Evolutionary conservation across 2,329 filamentous ascomycete genomes (phyloP), one percentile per base, ranked within the genome.

Genomic region (Dactylonectria estremocensis): DNA sequence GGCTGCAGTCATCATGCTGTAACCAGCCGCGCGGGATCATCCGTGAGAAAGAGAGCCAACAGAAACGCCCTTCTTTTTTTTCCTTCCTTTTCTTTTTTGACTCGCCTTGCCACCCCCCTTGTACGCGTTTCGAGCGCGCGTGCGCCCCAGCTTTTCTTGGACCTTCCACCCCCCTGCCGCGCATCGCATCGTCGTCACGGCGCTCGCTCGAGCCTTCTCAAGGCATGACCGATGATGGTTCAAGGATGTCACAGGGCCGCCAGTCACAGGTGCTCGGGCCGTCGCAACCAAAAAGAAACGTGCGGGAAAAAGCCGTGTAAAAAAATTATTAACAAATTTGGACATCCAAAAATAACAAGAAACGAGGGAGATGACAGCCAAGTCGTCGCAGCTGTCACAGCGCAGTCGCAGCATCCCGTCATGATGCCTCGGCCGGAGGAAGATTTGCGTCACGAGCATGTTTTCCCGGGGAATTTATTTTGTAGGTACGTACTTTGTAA

Each of bases 21-120:
- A 48, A 62, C 50, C 40, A 20, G 50, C 52, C 43, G 60, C 60
- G 45, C 60, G 60, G 60, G 60, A 62, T 62, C 60, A 43, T 49
- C 60, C 60, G 60, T 33, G 24, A n/a, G 10, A 43, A 43, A 43
- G 5, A 43, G 10, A 5, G 24, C 40, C 40, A 43, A 13, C 10
- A 48, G 24, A 58, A 28, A 28, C 24, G 24, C 55, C 55, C 55
- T 58, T 35, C 43, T 9, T 46, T 24, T 58, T 43, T 48, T 40
- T 43, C 9, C 10, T 43, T 28, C 24, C 4, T 28, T 20, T 28
- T 49, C 9, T 50, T 7, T 11, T 50, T 3, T 11, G 13, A 31
- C 48, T 14, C 46, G 18, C 18, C 46, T 24, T 49, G 46, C 46
- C 22, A 13, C 46, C 46, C 46, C 45, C 46, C 24, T 33, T 46